Conservation (phyloP, 2,329 filamentous ascomycete species). For the Sphaerulina vaccinii region DNA sequence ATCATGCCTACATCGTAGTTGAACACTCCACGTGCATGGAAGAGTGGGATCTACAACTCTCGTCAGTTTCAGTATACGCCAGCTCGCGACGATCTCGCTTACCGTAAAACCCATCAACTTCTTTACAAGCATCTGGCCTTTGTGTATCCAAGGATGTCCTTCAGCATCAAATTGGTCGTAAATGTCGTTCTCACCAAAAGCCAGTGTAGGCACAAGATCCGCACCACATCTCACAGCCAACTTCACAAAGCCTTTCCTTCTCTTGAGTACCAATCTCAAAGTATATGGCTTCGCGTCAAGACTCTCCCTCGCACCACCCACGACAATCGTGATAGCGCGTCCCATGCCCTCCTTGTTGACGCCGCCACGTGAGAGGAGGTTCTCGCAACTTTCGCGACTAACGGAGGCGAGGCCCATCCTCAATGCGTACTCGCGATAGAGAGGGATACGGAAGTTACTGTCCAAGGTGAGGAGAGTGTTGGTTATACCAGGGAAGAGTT, state of each 20-base stretch:
- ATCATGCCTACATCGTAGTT: slow-evolving; percentile 97
- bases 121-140: slow-evolving; percentile 79
- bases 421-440: slow-evolving; percentile 93
- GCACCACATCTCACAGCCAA: slow-evolving; percentile 89
- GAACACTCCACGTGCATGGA: slow-evolving; percentile 88
- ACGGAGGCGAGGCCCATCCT: slow-evolving; percentile 85
- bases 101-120: slow-evolving; percentile 88
- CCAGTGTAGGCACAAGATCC: slow-evolving; percentile 86
- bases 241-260: slow-evolving; percentile 90
- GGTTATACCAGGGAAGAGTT: slow-evolving; percentile 90
- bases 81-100: slow-evolving; percentile 66
- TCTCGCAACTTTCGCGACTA: slow-evolving; percentile 87
- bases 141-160: slow-evolving; percentile 75
- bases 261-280: slow-evolving; percentile 74
- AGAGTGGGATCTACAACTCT: slow-evolving; percentile 68
- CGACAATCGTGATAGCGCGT: slow-evolving; percentile 92
- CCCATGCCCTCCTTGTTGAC: slow-evolving; percentile 79
- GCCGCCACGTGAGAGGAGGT: slow-evolving; percentile 78
- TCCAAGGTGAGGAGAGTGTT: slow-evolving; percentile 94
- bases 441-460: slow-evolving; percentile 87
- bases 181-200: slow-evolving; percentile 92
- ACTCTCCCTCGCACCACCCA: slow-evolving; percentile 89
- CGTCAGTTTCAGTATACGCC: background rate
- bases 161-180: slow-evolving; percentile 85
- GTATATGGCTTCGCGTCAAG: slow-evolving; percentile 80